Base-by-base conservation (phyloP, 345 rosid species). In the Arabidopsis suecica region DNA sequence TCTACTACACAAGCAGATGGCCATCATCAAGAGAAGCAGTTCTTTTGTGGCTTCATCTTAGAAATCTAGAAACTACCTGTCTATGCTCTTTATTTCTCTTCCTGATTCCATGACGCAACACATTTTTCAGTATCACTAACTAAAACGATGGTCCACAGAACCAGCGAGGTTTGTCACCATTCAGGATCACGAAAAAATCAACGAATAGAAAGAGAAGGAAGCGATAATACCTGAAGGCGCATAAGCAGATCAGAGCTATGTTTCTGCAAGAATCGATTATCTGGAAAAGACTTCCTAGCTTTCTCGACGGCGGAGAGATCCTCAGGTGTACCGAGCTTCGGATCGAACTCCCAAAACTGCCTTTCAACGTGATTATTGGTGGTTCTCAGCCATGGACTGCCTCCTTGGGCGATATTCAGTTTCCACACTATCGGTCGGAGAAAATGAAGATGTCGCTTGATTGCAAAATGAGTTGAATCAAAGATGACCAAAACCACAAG, bases 331-430 rank as follows among this genome's bases (percentile, higher is more conserved):
- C 88, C 90, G 30, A 59, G 80, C 22, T 79, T 77, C 8, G 93
- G 89, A 83, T 92, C 94, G 34, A 95, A 92, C 81, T 90, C 97
- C 97, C 99, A 95, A 14, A 85, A 64, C 70, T 92, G 97, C 34
- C 97, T 81, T 25, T 97, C 97, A 7, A 80, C 82, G 68, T 91
- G 96, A 74, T 86, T 68, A 77, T 88, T 90, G 53, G 71, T 47
- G 4, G 90, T 86, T 75, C 89, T 77, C 16, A 94, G 84, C 97
- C 96, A 91, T 22, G 89, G 88, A 80, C 73, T 84, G 18, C 82
- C 91, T 77, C 93, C 98, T 63, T 88, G 92, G 1, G 93, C 93
- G 65, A 90, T 80, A 84, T 85, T 92, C 73, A 94, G 82, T 82
- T 81, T 91, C 98, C 98, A 94, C 98, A 94, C 91, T 81, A 61